These are phyloP conservation scores for Populus hybrid DNA, from an alignment of 441 rosid species.

Conservation along the genomic window DNA sequence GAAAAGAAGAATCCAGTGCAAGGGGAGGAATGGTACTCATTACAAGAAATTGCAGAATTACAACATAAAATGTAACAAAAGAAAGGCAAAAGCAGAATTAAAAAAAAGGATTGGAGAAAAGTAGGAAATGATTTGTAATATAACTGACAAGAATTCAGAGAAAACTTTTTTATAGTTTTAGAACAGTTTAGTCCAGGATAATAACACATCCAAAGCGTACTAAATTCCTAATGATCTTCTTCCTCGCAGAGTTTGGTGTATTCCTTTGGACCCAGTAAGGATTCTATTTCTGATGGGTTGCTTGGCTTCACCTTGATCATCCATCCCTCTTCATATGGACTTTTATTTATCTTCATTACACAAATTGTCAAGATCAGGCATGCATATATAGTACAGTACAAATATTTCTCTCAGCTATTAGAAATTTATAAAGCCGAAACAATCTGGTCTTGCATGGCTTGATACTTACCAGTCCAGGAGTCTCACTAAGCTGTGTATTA, in stretches of 20 bases:
- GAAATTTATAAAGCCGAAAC: background rate
- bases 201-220: background rate
- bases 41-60: background rate
- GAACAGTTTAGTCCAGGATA: background rate
- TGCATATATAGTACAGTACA: background rate
- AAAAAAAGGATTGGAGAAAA: background rate
- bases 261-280: conserved; percentile 74
- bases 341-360: conserved; percentile 64
- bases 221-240: conserved; percentile 68
- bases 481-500: conserved; percentile 62
- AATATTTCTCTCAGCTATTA: background rate
- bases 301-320: conserved; percentile 96
- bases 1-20: background rate
- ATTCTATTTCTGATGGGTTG: conserved; percentile 64
- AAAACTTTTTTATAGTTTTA: background rate
- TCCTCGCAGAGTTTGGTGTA: conserved; percentile 93
- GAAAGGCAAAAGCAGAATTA: too few species aligned
- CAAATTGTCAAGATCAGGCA: background rate
- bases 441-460: background rate
- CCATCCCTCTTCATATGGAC: conserved; percentile 95
- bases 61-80: too few species aligned
- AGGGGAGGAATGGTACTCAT: background rate
- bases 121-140: background rate
- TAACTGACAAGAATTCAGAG: background rate
- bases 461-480: conserved; percentile 72